phyloP scores from a whole-genome alignment of 2,329 filamentous ascomycete species.

The Fusarium sp. region DNA sequence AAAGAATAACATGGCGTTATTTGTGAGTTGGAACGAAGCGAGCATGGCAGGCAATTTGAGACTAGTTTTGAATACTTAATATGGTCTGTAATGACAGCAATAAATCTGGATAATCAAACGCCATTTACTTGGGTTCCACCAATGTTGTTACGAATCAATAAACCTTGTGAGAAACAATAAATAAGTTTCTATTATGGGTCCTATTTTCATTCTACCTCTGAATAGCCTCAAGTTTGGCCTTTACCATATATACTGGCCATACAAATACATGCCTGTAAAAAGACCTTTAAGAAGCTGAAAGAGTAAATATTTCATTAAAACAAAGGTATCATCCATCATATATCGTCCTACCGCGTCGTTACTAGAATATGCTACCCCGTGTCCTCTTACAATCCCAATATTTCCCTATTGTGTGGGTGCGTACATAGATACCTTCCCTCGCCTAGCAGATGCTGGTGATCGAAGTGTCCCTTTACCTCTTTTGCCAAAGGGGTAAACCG shows the following conservation, averaged over 20 bases:
- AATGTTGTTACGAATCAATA: no score
- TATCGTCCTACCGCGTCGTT: constrained; percentile 29
- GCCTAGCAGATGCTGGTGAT: constrained; percentile 11
- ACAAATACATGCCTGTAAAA: not conserved
- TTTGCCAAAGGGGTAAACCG: constrained; percentile 27
- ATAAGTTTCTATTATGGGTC: no score
- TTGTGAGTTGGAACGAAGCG: constrained; percentile 12
- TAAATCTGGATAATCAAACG: no score
- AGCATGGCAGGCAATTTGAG: constrained; percentile 1
- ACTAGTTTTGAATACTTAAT: no score
- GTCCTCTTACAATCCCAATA: constrained; percentile 4
- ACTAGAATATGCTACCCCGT: constrained; percentile 14
- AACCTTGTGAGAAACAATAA: no score
- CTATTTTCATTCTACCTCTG: no score
- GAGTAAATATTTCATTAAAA: constrained; percentile 16
- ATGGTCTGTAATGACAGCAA: no score
- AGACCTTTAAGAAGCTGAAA: constrained; percentile 15
- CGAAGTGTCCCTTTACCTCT: constrained; percentile 8
- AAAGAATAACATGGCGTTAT: constrained; percentile 7
- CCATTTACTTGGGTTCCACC: no score
- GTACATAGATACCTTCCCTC: constrained; percentile 6
- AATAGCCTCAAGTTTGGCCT: no score
- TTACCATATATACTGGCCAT: no score
- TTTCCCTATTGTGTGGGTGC: constrained; percentile 13
- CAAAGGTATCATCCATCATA: constrained; percentile 40